Conservation (phyloP, 495 filamentous ascomycete genomes). For the Lophium mytilinum region DNA sequence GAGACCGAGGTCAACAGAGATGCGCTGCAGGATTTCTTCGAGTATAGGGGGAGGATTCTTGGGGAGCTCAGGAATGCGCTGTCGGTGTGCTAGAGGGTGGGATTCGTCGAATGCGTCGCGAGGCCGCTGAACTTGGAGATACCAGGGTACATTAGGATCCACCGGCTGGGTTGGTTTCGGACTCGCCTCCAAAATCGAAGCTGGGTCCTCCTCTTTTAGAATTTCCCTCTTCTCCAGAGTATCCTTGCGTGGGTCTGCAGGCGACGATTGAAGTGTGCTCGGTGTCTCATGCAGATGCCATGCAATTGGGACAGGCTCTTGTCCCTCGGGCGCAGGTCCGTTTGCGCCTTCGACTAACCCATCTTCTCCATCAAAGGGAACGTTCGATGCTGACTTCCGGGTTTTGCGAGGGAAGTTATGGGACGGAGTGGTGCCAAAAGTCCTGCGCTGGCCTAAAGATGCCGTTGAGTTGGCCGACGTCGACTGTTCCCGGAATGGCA, state of each 20-base stretch:
- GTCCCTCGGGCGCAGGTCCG: not conserved
- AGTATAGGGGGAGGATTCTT: slow-evolving; percentile 64
- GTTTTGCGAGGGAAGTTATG: not conserved
- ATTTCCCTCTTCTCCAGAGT: too few relatives aligned
- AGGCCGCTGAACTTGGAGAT: slow-evolving; percentile 56
- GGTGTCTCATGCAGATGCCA: not conserved
- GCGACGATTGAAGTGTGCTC: not conserved
- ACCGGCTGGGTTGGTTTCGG: not conserved
- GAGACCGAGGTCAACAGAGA: slow-evolving; percentile 73
- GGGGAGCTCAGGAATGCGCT: slow-evolving; percentile 70
- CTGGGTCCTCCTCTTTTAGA: too few relatives aligned
- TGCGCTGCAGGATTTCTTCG: slow-evolving; percentile 62
- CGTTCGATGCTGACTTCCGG: not conserved
- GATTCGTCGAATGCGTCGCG: slow-evolving; percentile 33
- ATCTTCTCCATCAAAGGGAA: not conserved
- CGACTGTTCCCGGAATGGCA: not conserved
- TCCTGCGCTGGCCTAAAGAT: not conserved
- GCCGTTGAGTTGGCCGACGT: not conserved
- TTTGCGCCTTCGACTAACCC: not conserved
- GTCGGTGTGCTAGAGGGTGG: slow-evolving; percentile 48
- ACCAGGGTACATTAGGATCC: slow-evolving; percentile 59
- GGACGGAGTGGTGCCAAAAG: not conserved
- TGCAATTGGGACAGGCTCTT: not conserved
- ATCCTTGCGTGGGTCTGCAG: too few relatives aligned
- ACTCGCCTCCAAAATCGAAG: not conserved